Evolutionary conservation across 1,284 basidiomycete genomes (phyloP), one percentile per base, ranked within the genome.

Genomic region (Cutaneotrichosporon dermatis): DNA sequence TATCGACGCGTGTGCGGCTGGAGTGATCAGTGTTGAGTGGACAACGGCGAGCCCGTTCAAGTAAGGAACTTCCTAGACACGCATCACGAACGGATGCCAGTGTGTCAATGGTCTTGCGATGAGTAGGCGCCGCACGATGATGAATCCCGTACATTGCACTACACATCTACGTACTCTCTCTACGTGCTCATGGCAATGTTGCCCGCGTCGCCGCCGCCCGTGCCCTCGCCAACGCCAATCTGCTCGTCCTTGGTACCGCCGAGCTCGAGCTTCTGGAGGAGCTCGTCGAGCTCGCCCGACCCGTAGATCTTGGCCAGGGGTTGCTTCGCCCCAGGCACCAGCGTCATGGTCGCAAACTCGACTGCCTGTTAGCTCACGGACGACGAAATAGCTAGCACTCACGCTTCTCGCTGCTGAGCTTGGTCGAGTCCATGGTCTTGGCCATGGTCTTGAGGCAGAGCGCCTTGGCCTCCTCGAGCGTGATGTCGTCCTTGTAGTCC

Each of bases 401-500:
- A 95, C 93, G 80, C 78, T 95, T 96, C 80, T 97, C 93, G 74
- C 90, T 93, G 54, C 92, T 89, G 63, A 99, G 79, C 54, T 91
- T 94, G 36, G 95, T 98, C 66, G 92, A 93, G 76, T 99, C 95
- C 94, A 99, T 97, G 51, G 95, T 98, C 85, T 98, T 99, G 83
- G 92, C 94, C 88, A 99, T 92, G 55, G 93, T 90, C 80, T 88
- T 89, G 68, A 97, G 83, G 52, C 92, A 92, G 43, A 99, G 82
- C 34, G 85, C 87, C 71, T 95, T 88, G n/a, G 93, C 94, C 57
- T 93, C 92, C 71, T 93, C 89, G 44, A 96, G 83, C 13, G 83
- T 81, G 60, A 98, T 88, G 62, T 93, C 92, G 68, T 98, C 95
- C 79, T 97, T 96, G 82, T 98, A 98, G 76, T 99, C 96, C 80